A percentile compares a stretch with the other conserved stretches of the same genome.
These are phyloP conservation scores for Cucumis hystrix DNA, from an alignment of 306 rosid species.

Conservation along the genomic window DNA sequence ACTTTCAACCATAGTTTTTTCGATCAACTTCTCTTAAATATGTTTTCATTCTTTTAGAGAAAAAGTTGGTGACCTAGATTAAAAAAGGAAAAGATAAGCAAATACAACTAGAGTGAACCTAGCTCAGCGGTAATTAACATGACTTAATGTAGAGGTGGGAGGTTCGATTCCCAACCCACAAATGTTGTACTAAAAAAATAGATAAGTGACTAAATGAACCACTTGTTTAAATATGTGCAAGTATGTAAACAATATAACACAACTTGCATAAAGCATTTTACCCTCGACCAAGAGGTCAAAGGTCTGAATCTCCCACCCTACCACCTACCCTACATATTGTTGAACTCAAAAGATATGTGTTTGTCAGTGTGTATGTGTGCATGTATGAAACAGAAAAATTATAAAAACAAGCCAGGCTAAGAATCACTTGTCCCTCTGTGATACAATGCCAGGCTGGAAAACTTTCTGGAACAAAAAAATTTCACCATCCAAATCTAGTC, in stretches of 20 bases:
- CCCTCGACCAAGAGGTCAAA: too few species aligned
- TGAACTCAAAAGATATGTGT: too few species aligned
- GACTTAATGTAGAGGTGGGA: too few species aligned
- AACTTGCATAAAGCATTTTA: too few species aligned
- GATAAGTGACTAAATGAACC: not conserved
- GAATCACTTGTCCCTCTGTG: not conserved
- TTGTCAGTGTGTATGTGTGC: too few species aligned
- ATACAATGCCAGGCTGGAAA: not conserved
- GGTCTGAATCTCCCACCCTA: too few species aligned
- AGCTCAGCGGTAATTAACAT: too few species aligned
- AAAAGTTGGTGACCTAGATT: not conserved
- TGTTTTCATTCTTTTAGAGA: not conserved
- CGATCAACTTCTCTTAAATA: not conserved
- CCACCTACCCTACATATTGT: too few species aligned
- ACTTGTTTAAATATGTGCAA: not conserved
- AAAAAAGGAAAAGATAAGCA: not conserved
- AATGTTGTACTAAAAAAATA: too few species aligned
- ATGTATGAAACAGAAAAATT: not conserved
- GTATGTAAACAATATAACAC: not conserved
- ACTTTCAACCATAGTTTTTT: not conserved
- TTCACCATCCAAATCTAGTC: not conserved
- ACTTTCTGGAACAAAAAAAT: not conserved
- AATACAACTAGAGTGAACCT: too few species aligned
- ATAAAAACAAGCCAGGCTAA: not conserved
- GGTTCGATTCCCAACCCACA: too few species aligned